Evolutionary conservation across 441 rosid genomes (phyloP).

Genomic region (Adansonia madagascariensis): DNA sequence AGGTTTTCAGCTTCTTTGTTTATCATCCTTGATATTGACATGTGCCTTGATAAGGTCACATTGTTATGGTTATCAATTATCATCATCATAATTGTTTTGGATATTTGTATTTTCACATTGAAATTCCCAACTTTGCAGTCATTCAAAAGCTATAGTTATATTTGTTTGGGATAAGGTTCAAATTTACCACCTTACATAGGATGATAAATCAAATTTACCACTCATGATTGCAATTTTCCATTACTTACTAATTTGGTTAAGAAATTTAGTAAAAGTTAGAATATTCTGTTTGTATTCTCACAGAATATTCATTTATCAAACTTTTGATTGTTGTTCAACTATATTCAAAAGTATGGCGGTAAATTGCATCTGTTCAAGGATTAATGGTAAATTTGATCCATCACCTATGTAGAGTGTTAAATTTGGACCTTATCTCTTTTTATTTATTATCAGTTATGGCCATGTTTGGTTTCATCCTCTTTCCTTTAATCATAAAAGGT

Average conservation of each 20-base stretch:
- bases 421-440: background rate
- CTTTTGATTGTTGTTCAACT: background rate
- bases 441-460: background rate
- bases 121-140: background rate
- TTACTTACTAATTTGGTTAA: background rate
- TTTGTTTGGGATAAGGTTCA: background rate
- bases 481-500: background rate
- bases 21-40: background rate
- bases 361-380: conserved; percentile 1
- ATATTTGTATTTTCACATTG: conserved; percentile 5
- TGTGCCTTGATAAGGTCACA: background rate
- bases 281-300: background rate
- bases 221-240: background rate
- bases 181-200: background rate
- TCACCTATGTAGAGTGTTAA: no score
- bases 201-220: background rate
- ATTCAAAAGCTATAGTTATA: background rate
- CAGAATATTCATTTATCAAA: background rate
- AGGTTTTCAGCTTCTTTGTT: background rate
- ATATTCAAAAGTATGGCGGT: background rate
- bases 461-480: background rate
- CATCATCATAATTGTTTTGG: background rate
- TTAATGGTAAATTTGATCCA: background rate
- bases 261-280: background rate
- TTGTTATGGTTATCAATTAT: background rate